Conservation (phyloP, 495 filamentous ascomycete species). For the Xylaria nigripes region DNA sequence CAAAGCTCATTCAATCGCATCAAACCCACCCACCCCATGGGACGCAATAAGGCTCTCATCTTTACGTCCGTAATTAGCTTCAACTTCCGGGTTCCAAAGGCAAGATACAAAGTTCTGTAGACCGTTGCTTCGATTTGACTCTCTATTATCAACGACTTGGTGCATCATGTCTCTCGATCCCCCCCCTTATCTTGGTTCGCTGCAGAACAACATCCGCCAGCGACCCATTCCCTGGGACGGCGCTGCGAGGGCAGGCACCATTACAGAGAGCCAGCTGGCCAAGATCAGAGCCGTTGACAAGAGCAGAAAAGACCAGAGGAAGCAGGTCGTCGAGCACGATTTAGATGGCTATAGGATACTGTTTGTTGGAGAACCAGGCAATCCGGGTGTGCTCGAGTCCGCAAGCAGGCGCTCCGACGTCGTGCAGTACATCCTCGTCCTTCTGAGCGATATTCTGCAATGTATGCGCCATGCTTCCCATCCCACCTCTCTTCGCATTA, state of each 20-base stretch:
- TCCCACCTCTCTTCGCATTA: no score
- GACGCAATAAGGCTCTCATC: neutral
- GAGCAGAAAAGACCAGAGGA: conserved; percentile 73
- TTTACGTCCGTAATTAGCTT: neutral
- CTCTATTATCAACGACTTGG: neutral
- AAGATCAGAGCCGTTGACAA: conserved; percentile 98
- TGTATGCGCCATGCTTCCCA: conserved; percentile 43
- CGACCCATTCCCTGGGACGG: conserved; percentile 97
- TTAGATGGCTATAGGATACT: conserved; percentile 67
- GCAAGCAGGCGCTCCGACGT: conserved; percentile 77
- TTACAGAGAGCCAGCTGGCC: conserved; percentile 89
- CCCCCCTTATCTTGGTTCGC: conserved; percentile 78
- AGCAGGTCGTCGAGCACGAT: conserved; percentile 71
- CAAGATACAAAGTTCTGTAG: neutral
- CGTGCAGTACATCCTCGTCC: conserved; percentile 86
- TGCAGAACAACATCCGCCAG: conserved; percentile 90
- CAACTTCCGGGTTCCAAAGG: neutral
- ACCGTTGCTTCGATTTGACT: neutral
- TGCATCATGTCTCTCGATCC: conserved; percentile 76
- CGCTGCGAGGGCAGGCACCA: conserved; percentile 83
- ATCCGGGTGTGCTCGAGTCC: conserved; percentile 70
- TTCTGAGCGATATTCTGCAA: conserved; percentile 80
- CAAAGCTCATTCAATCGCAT: neutral
- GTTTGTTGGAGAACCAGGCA: conserved; percentile 61
- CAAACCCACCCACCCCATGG: neutral